These are phyloP conservation scores for Barbarea vulgaris DNA, from an alignment of 345 rosid genomes.

Conservation along the genomic window DNA sequence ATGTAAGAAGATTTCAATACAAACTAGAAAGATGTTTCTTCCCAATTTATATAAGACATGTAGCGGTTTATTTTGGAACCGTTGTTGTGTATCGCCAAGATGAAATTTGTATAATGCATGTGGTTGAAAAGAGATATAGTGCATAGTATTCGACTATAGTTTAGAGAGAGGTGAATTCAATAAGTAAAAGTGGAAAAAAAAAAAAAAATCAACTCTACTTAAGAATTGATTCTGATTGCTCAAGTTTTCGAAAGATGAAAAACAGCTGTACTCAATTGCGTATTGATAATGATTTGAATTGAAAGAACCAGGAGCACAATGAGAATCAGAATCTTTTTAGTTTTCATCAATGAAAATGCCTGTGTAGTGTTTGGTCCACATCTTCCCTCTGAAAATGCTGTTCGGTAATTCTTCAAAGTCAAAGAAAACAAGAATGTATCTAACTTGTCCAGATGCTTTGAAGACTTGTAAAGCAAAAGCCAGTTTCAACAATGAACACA, in stretches of 20 bases:
- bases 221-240: conserved; percentile 15
- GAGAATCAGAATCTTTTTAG: neutral
- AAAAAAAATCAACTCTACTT: neutral
- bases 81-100: neutral
- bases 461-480: conserved; percentile 3
- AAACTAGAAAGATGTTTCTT: neutral
- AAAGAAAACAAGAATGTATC: conserved; percentile 3
- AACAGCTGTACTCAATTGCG: neutral
- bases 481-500: neutral
- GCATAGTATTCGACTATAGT: neutral
- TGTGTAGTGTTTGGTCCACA: neutral
- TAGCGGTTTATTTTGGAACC: neutral
- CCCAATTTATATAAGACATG: neutral
- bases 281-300: neutral
- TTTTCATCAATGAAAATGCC: neutral
- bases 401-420: neutral
- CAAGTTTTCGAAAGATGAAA: neutral
- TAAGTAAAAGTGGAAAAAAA: neutral
- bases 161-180: too few relatives aligned
- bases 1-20: neutral
- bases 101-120: neutral
- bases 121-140: too few relatives aligned
- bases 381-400: neutral
- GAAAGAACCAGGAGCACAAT: neutral
- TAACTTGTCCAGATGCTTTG: neutral